Conservation (phyloP, 305 asterid genomes). For the Caryopteris hybrid region DNA sequence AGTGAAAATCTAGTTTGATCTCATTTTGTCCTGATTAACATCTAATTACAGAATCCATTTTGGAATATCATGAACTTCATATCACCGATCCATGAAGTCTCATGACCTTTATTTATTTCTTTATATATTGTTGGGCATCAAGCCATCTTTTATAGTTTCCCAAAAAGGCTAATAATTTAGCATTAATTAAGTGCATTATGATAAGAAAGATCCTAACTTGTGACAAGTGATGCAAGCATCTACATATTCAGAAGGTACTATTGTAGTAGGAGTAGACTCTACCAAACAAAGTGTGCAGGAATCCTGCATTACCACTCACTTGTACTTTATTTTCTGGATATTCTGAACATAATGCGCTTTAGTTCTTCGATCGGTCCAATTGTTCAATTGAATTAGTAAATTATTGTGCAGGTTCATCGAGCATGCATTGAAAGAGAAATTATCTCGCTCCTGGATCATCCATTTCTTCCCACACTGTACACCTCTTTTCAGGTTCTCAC, state of each 20-base stretch:
- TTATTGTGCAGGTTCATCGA: slow-evolving; percentile 82
- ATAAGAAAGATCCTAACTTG: too few relatives aligned
- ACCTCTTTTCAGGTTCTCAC: slow-evolving; percentile 83
- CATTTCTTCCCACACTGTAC: slow-evolving; percentile 92
- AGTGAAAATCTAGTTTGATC: not conserved
- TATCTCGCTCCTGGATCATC: slow-evolving; percentile 90
- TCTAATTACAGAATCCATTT: not conserved
- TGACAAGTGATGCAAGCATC: not conserved
- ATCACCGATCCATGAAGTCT: too few relatives aligned
- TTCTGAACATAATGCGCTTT: not conserved
- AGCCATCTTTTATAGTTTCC: too few relatives aligned
- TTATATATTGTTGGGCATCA: too few relatives aligned
- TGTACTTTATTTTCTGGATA: too few relatives aligned
- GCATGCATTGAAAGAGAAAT: slow-evolving; percentile 95
- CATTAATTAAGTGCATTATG: too few relatives aligned
- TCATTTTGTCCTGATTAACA: too few relatives aligned
- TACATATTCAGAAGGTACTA: too few relatives aligned
- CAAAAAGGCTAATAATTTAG: too few relatives aligned
- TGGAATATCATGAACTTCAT: not conserved
- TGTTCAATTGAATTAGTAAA: not conserved
- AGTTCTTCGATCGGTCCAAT: not conserved
- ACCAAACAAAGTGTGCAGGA: not conserved
- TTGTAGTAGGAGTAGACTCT: not conserved
- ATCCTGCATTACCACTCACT: too few relatives aligned
- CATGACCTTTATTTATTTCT: too few relatives aligned